Conservation (phyloP, 2,329 filamentous ascomycete genomes). For the Colletotrichum theobromicola region DNA sequence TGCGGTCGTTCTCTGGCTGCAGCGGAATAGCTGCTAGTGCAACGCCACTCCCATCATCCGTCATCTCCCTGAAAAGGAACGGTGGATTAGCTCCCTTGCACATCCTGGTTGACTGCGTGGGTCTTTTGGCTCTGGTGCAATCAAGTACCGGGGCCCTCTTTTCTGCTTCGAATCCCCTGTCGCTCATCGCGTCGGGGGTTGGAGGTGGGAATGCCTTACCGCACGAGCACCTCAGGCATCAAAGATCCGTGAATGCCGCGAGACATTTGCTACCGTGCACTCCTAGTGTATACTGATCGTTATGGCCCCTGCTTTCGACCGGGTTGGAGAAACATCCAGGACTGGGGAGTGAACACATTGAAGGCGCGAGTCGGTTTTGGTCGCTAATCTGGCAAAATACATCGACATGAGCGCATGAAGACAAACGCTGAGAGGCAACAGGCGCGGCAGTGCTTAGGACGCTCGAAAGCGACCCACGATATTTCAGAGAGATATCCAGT, state of each 20-base stretch:
- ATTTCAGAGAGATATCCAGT: not conserved
- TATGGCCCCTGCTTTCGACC: not conserved
- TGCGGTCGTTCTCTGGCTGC: slow-evolving; percentile 12
- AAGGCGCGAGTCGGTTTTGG: not conserved
- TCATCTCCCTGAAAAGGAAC: slow-evolving; percentile 24
- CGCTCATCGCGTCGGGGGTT: not conserved
- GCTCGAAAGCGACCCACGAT: not conserved
- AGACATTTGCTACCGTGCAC: slow-evolving; percentile 6
- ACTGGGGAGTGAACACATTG: not conserved
- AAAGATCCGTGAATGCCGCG: slow-evolving; percentile 2
- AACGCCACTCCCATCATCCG: slow-evolving; percentile 23
- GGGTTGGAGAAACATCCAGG: not conserved
- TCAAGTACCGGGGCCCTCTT: slow-evolving; percentile 23
- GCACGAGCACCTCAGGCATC: slow-evolving; percentile 5
- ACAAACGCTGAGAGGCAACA: not conserved
- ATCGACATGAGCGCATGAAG: not conserved
- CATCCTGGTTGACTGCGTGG: slow-evolving; percentile 1
- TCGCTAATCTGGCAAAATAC: not conserved
- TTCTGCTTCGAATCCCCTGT: not conserved
- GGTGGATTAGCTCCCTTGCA: slow-evolving; percentile 17
- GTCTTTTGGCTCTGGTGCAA: slow-evolving; percentile 4
- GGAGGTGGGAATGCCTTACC: not conserved
- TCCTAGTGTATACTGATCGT: not conserved
- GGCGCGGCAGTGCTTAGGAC: not conserved
- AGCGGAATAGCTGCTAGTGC: slow-evolving; percentile 20